phyloP scores from a whole-genome alignment of 2,329 filamentous ascomycete genomes.

The Ophiosphaerella narmari region DNA sequence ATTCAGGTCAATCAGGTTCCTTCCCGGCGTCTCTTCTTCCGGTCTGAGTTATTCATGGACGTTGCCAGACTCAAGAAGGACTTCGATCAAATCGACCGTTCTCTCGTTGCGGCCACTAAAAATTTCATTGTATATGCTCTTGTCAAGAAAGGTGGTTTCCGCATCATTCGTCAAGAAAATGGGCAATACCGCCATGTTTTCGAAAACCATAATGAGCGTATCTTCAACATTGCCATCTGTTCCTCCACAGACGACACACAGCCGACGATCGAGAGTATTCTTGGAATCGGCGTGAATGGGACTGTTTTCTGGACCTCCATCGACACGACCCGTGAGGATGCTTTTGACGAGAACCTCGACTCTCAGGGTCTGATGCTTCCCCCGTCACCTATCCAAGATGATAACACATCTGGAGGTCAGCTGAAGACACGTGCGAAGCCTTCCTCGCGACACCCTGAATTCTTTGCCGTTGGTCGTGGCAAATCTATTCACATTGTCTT shows the following conservation, averaged over 20 bases:
- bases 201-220: conserved; percentile 85
- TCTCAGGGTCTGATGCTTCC: conserved; percentile 88
- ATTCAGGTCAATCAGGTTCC: conserved; percentile 70
- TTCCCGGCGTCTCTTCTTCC: conserved; percentile 66
- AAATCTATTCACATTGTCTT: conserved; percentile 93
- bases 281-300: conserved; percentile 92
- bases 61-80: conserved; percentile 96
- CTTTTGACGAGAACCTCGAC: conserved; percentile 78
- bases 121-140: conserved; percentile 94
- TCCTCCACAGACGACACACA: conserved; percentile 60
- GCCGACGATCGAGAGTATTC: conserved; percentile 68
- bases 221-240: conserved; percentile 91
- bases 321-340: conserved; percentile 50
- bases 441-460: conserved; percentile 86
- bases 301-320: conserved; percentile 94
- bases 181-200: conserved; percentile 92
- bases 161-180: conserved; percentile 92
- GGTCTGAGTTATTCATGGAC: conserved; percentile 82
- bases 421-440: conserved; percentile 94
- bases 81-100: conserved; percentile 95
- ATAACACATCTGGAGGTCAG: conserved; percentile 87
- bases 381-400: conserved; percentile 81
- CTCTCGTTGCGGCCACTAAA: conserved; percentile 84
- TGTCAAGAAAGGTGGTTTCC: conserved; percentile 88
- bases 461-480: conserved; percentile 92